These are phyloP conservation scores for Nitzschia putrida DNA, from an alignment of 108 stramenopile genomes.

Conservation along the genomic window DNA sequence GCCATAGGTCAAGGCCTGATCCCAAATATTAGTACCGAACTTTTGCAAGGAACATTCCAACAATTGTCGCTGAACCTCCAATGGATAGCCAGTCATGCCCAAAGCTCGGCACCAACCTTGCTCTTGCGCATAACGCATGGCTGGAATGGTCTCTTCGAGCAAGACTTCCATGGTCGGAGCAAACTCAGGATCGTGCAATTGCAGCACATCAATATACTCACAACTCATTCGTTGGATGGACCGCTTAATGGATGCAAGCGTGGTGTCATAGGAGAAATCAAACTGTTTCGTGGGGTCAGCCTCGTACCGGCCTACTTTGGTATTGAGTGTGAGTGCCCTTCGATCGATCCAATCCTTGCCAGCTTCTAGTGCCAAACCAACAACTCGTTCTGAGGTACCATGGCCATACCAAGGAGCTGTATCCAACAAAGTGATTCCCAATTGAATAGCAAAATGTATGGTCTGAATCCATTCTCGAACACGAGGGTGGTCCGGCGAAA, in stretches of 20 bases:
- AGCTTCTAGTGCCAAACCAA: conserved; percentile 76
- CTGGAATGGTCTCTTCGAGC: conserved; percentile 78
- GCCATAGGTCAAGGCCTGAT: conserved; percentile 84
- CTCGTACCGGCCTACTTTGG: conserved; percentile 86
- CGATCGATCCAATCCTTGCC: conserved; percentile 29
- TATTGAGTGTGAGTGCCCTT: conserved; percentile 71
- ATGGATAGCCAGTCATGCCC: conserved; percentile 90
- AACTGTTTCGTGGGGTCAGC: conserved; percentile 75
- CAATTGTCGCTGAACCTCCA: conserved; percentile 81
- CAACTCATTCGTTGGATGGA: conserved; percentile 73
- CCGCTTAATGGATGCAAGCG: conserved; percentile 65
- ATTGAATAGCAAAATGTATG: conserved; percentile 63
- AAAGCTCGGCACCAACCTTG: conserved; percentile 73
- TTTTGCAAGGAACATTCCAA: conserved; percentile 53
- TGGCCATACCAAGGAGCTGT: conserved; percentile 93
- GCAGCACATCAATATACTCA: conserved; percentile 82
- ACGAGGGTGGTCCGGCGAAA: conserved; percentile 42
- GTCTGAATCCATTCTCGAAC: conserved; percentile 81
- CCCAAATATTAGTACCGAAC: conserved; percentile 54
- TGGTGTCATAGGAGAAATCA: conserved; percentile 81
- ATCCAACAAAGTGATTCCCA: conserved; percentile 78
- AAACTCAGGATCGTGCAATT: conserved; percentile 93
- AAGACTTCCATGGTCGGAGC: conserved; percentile 65
- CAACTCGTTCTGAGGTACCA: conserved; percentile 75
- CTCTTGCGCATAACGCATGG: conserved; percentile 59